Base-by-base conservation (phyloP, 805 yeast genomes). In the Wickerhamiella cacticola region DNA sequence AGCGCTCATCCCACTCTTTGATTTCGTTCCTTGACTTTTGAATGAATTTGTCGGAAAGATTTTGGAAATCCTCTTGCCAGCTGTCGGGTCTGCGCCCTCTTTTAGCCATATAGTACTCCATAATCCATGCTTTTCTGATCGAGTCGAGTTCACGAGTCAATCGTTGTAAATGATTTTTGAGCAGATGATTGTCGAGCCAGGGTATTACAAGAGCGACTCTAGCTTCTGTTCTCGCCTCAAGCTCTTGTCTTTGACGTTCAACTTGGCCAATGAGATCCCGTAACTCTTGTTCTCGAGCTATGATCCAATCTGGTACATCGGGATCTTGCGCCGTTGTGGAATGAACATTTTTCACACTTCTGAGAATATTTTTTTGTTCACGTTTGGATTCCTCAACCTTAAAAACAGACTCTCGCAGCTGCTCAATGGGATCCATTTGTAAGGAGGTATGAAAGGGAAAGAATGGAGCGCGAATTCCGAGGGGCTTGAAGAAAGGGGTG, bases 201-300 rank as follows among this genome's bases (percentile, higher is more conserved):
- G 45, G 36, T 26, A 41, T 18, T 4, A 28, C 45, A 6, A 41
- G 25, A 18, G 45, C 45, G 12, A 41, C 45, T 3, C 28, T 36
- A 12, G 36, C 45, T 12, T 28, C 29, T 19, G 26, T 12, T 3
- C 34, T 24, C 23, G 4, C n/a, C 36, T 18, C n/a, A 9, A 41
- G 36, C 25, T 41, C 45, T 16, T 2, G 24, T 22, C 25, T 5
- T 29, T 41, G 45, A 4, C 45, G 45, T 19, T 41, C 45, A 28
- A 41, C 35, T 12, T 41, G 23, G 16, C 36, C 22, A 3, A 12
- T 26, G 8, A 41, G 34, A 15, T 41, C 26, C 24, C 6, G 18
- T 18, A 41, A 12, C 29, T 41, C 45, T 5, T 18, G 34, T 19
- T 16, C 26, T 3, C 34, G 35, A 10, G 16, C 26, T 15, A 3